Percentiles rank a stretch among this genome's conserved stretches.
Conservation (phyloP, 1,139 yeast genomes). For the Tardiomyces depauwii region DNA sequence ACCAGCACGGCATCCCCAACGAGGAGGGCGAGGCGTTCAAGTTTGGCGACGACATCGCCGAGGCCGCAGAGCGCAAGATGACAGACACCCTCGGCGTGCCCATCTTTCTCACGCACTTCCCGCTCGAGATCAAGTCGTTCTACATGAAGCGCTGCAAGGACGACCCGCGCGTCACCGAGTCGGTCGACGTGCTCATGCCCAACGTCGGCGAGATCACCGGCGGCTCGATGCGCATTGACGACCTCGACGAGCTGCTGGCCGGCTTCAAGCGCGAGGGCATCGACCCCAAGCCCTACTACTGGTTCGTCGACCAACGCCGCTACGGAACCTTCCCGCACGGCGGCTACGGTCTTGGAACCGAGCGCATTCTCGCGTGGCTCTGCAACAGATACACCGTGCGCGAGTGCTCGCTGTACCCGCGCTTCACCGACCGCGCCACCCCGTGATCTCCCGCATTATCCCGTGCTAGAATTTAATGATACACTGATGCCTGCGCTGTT, state of each 20-base stretch:
- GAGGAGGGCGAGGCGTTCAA: constrained; percentile 88
- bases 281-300: constrained; percentile 71
- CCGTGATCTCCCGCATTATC: constrained; percentile 40
- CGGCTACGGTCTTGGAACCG: constrained; percentile 97
- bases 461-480: too few species aligned
- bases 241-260: constrained; percentile 69
- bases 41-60: constrained; percentile 98
- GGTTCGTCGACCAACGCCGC: constrained; percentile 93
- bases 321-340: constrained; percentile 98
- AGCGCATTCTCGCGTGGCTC: constrained; percentile 96
- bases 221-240: constrained; percentile 95
- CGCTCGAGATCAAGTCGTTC: constrained; percentile 93
- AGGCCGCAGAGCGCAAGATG: constrained; percentile 99
- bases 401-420: constrained; percentile 95
- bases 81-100: constrained; percentile 91
- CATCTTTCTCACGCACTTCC: constrained; percentile 85
- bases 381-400: constrained; percentile 96
- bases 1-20: constrained; percentile 86
- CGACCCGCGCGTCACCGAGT: constrained; percentile 91
- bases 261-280: constrained; percentile 91
- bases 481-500: too few species aligned
- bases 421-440: constrained; percentile 95
- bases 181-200: constrained; percentile 97
- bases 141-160: constrained; percentile 91
- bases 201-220: constrained; percentile 98